These are phyloP conservation scores for Tuber melanosporum DNA, from an alignment of 495 filamentous ascomycete species.

Conservation along the genomic window DNA sequence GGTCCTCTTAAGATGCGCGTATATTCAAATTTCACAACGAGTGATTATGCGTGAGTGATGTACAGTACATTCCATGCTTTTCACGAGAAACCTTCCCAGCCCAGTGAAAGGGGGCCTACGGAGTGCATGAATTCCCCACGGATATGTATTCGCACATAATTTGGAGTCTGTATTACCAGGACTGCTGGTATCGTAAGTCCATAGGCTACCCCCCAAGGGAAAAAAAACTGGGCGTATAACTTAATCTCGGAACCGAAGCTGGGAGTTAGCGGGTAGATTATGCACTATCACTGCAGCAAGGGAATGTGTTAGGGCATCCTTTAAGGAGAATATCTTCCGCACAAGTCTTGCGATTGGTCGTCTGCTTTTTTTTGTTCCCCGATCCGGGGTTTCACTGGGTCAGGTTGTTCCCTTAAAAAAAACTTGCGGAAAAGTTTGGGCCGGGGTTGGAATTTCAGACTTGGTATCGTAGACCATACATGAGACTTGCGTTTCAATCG, in stretches of 20 bases:
- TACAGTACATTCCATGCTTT: background rate
- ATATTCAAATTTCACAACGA: background rate
- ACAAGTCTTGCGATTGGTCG: background rate
- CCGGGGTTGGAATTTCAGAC: background rate
- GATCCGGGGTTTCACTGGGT: background rate
- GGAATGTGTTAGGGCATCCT: background rate
- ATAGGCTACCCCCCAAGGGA: background rate
- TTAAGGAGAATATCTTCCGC: background rate
- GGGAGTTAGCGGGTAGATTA: background rate
- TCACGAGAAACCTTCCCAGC: no score
- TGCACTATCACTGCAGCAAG: background rate
- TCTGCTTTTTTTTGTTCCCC: background rate
- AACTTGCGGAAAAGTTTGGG: background rate
- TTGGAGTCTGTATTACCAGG: background rate
- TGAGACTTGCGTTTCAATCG: background rate
- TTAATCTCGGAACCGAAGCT: no score
- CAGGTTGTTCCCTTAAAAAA: background rate
- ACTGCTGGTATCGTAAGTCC: background rate
- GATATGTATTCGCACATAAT: background rate
- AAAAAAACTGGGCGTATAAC: background rate
- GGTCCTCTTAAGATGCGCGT: no score
- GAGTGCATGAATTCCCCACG: background rate
- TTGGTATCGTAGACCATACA: background rate
- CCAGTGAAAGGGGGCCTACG: background rate
- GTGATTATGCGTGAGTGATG: background rate